phyloP scores from a whole-genome alignment of 2,329 filamentous ascomycete species.

The Dactylellina sp. region DNA sequence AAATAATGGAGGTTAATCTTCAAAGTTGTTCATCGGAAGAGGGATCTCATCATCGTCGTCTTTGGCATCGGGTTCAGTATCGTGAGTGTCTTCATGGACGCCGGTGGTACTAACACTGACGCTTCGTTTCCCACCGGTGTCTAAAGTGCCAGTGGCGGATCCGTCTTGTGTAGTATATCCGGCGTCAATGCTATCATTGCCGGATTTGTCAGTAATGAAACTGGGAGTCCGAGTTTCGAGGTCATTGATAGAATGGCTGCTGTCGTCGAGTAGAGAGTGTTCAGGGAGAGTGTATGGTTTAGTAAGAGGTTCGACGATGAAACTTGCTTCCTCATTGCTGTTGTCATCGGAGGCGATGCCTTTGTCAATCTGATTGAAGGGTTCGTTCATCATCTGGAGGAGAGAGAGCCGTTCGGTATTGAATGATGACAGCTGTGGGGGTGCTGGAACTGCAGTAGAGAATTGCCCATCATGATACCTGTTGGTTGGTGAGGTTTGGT shows the following conservation, averaged over 20 bases:
- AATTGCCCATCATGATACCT: neutral
- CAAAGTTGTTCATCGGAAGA: neutral
- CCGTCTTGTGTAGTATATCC: neutral
- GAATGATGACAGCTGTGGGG: neutral
- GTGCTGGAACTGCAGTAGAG: neutral
- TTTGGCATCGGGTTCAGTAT: neutral
- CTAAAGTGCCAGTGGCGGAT: neutral
- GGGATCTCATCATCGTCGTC: neutral
- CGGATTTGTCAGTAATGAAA: slow-evolving; percentile 42
- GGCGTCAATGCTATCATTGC: slow-evolving; percentile 7
- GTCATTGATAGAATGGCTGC: neutral
- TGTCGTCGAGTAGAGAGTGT: neutral
- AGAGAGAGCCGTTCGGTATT: slow-evolving; percentile 1
- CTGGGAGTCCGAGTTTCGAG: slow-evolving; percentile 24
- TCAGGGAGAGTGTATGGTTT: neutral
- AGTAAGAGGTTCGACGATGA: neutral
- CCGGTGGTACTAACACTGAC: slow-evolving; percentile 1
- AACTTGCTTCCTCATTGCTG: neutral
- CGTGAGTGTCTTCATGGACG: neutral
- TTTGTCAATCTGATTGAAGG: slow-evolving; percentile 21
- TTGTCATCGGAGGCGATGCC: neutral
- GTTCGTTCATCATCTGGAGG: slow-evolving; percentile 20
- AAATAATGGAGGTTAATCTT: slow-evolving; percentile 4
- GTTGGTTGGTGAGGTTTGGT: slow-evolving; percentile 19
- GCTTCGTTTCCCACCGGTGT: slow-evolving; percentile 1